Evolutionary conservation across 495 filamentous ascomycete species (phyloP).

Genomic region (Bathelium albidoporum): DNA sequence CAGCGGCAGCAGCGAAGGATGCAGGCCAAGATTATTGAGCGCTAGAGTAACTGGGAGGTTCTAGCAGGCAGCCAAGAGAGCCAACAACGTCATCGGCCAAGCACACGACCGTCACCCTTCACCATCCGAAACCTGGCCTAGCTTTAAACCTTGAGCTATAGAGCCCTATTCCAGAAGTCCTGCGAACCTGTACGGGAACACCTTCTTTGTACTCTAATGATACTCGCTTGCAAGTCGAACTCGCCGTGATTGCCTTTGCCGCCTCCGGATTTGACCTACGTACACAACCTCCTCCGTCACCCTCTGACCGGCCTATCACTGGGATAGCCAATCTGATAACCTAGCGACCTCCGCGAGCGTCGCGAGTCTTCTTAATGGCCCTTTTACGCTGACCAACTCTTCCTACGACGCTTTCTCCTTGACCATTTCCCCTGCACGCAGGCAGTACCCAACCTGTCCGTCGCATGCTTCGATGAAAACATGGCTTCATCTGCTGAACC

Average conservation of each 20-base stretch:
- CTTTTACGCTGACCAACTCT: not conserved
- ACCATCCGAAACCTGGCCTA: not conserved
- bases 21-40: not conserved
- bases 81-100: constrained; percentile 1
- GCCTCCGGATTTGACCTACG: not conserved
- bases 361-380: constrained; percentile 3
- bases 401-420: too few relatives aligned
- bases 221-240: too few relatives aligned
- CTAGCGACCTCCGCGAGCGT: not conserved
- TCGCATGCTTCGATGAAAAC: not conserved
- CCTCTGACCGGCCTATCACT: not conserved
- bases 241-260: not conserved
- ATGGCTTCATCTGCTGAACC: constrained; percentile 8
- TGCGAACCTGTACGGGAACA: too few relatives aligned
- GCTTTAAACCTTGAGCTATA: not conserved
- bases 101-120: not conserved
- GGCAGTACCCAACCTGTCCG: too few relatives aligned
- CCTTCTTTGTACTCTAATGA: too few relatives aligned
- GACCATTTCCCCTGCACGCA: too few relatives aligned
- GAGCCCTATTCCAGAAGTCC: not conserved
- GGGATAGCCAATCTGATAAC: not conserved
- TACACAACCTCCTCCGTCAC: not conserved
- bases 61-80: not conserved
- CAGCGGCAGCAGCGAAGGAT: not conserved
- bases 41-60: not conserved